These are phyloP conservation scores for Cylindrotheca fusiformis DNA, from an alignment of 108 stramenopile genomes.

Conservation along the genomic window DNA sequence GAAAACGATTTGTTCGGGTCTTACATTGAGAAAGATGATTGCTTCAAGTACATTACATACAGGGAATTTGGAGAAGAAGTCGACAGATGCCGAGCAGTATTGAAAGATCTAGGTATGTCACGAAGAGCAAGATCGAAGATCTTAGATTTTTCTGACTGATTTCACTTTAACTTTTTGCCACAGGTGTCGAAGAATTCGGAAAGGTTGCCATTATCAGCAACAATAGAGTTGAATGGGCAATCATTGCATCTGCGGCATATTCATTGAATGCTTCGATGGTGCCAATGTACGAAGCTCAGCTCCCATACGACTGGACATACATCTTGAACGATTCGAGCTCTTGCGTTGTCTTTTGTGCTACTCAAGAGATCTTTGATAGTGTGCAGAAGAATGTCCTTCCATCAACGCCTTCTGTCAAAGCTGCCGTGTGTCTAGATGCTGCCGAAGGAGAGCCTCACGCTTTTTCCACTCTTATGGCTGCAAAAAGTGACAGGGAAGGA, in stretches of 20 bases:
- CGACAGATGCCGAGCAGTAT: slow-evolving; percentile 54
- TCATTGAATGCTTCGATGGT: slow-evolving; percentile 88
- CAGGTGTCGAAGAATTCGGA: slow-evolving; percentile 66
- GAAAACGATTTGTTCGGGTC: slow-evolving; percentile 75
- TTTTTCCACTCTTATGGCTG: slow-evolving; percentile 65
- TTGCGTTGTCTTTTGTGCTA: slow-evolving; percentile 72
- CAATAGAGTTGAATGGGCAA: slow-evolving; percentile 94
- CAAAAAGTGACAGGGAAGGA: slow-evolving; percentile 25
- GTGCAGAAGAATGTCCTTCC: slow-evolving; percentile 69
- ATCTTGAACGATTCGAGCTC: slow-evolving; percentile 90
- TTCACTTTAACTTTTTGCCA: background rate
- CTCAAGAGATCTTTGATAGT: slow-evolving; percentile 72
- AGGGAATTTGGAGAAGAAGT: slow-evolving; percentile 66
- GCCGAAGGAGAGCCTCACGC: slow-evolving; percentile 65
- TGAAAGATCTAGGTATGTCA: slow-evolving; percentile 79
- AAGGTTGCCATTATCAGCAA: slow-evolving; percentile 89
- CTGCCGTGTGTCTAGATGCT: slow-evolving; percentile 73
- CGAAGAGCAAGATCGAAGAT: too few relatives aligned
- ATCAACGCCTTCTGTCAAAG: slow-evolving; percentile 63
- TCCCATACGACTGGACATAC: slow-evolving; percentile 91
- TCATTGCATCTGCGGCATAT: slow-evolving; percentile 83
- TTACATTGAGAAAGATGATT: slow-evolving; percentile 39
- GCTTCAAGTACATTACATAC: slow-evolving; percentile 78
- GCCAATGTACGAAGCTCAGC: slow-evolving; percentile 98
- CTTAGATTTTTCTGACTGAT: too few relatives aligned